Evolutionary conservation across 139 green algal genomes (phyloP), one percentile per base, ranked within the genome.

Genomic region (Chlorokybus atmophyticus): DNA sequence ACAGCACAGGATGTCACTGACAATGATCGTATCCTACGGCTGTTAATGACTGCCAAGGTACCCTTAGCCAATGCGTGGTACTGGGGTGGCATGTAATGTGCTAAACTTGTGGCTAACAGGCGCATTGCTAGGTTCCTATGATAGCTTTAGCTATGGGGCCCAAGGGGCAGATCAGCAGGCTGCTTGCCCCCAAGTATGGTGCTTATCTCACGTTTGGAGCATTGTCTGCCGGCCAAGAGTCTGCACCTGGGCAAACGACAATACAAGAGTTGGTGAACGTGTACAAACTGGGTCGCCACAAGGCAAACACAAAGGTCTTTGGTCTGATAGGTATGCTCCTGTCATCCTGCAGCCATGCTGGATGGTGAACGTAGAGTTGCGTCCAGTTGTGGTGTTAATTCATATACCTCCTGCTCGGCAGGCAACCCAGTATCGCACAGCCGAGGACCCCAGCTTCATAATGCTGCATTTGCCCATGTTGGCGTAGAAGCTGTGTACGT

Each of bases 141-240:
- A 95, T 98, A 38, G 82, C 81, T 0, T 61, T 98, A 28, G 76
- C 80, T 21, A 98, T 98, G 90, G 87, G 88, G 0, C 87, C 94
- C 59, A 66, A 62, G 3, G 90, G 90, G 10, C 57, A 83, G 21
- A 77, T 87, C 32, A 86, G 74, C 1, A 74, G 90, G 25, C 55
- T 98, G 47, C 77, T 98, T 49, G 87, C 90, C 0, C 75, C 84
- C 35, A 97, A 97, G 72, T 95, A 84, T 65, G 89, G 91, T 21
- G 85, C 78, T 29, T 85, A 80, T 64, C 75, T 98, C 6, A 97
- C 90, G 0, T 98, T 98, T 81, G 90, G 82, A 0, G 77, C 83
- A 0, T 71, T 96, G 31, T 65, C 55, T n/a, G 68, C 74, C 4
- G 85, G 74, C 4, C 53, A 24, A 3, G 68, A 79, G 53, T 83